These are phyloP conservation scores for Coffea humblotiana DNA, from an alignment of 305 asterid genomes.

Conservation along the genomic window DNA sequence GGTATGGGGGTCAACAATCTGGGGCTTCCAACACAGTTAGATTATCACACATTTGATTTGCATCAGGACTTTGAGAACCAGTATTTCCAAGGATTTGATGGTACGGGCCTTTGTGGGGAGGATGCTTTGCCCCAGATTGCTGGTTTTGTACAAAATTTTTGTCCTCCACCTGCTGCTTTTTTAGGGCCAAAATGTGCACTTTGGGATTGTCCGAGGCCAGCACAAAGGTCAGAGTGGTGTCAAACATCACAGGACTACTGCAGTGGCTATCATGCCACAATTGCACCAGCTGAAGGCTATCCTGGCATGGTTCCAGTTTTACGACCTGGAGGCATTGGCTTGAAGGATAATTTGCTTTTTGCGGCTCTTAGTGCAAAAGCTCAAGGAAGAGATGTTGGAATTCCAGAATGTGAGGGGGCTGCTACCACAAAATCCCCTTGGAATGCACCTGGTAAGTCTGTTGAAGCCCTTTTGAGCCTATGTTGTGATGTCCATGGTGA, in stretches of 20 bases:
- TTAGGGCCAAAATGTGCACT: conserved; percentile 98
- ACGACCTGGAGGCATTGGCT: conserved; percentile 91
- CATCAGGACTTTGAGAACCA: conserved; percentile 70
- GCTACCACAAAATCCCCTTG: conserved; percentile 99
- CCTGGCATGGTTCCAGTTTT: conserved; percentile 77
- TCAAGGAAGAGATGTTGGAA: conserved; percentile 83
- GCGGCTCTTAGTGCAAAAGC: conserved; percentile 89
- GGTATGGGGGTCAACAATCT: conserved; percentile 46
- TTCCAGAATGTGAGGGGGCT: conserved; percentile 98
- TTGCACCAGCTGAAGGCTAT: conserved; percentile 86
- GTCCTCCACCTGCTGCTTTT: conserved; percentile 95
- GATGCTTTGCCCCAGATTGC: conserved; percentile 52
- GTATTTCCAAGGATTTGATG: conserved; percentile 57
- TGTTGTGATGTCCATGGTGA: conserved; percentile 6
- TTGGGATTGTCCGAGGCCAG: conserved; percentile 99
- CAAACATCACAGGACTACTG: conserved; percentile 84
- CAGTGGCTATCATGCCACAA: conserved; percentile 67
- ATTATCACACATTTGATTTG: conserved; percentile 56
- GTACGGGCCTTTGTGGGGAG: conserved; percentile 52
- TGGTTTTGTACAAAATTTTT: conserved; percentile 54
- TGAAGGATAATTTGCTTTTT: conserved; percentile 92
- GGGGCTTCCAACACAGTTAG: conserved; percentile 53
- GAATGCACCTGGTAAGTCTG: conserved; percentile 88
- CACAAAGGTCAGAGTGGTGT: conserved; percentile 75
- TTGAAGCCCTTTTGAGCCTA: not conserved